These are phyloP conservation scores for Fusarium camptoceras DNA, from an alignment of 2,329 filamentous ascomycete genomes.

Conservation along the genomic window DNA sequence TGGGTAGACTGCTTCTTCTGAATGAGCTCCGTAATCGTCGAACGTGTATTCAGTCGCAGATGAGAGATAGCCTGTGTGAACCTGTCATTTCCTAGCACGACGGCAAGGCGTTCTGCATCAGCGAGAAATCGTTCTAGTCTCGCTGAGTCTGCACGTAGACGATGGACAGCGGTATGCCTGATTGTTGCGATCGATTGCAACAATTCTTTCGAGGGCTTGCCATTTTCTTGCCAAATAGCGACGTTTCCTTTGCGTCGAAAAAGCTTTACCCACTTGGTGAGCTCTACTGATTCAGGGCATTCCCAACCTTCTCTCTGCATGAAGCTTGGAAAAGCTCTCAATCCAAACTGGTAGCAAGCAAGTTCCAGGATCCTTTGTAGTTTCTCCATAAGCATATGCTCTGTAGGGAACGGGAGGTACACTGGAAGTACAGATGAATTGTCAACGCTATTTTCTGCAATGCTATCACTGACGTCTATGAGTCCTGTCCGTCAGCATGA, in stretches of 20 bases:
- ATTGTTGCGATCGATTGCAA: not conserved
- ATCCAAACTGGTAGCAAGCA: not conserved
- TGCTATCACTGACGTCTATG: not conserved
- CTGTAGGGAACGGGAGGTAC: not conserved
- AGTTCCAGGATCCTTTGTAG: not conserved
- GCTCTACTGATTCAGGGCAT: not conserved
- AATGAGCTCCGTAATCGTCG: not conserved
- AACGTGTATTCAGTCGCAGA: fast-evolving
- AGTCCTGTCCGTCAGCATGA: not conserved
- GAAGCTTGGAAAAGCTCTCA: not conserved
- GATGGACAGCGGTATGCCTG: not conserved
- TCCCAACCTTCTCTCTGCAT: not conserved
- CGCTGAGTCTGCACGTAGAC: not conserved
- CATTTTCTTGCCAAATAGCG: not conserved
- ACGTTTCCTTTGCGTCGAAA: not conserved
- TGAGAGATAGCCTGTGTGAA: not conserved
- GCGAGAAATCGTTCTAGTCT: not conserved
- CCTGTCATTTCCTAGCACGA: not conserved
- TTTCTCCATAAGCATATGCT: not conserved
- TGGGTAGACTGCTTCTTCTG: fast-evolving
- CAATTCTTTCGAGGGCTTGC: not conserved
- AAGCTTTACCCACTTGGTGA: not conserved
- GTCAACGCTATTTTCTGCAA: not conserved
- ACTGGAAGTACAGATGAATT: not conserved
- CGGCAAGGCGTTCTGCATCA: not conserved